A percentile compares a stretch with the other conserved stretches of the same genome.
Evolutionary conservation across 108 stramenopile species (phyloP).

Genomic region (Hondaea fermentalgiana): DNA sequence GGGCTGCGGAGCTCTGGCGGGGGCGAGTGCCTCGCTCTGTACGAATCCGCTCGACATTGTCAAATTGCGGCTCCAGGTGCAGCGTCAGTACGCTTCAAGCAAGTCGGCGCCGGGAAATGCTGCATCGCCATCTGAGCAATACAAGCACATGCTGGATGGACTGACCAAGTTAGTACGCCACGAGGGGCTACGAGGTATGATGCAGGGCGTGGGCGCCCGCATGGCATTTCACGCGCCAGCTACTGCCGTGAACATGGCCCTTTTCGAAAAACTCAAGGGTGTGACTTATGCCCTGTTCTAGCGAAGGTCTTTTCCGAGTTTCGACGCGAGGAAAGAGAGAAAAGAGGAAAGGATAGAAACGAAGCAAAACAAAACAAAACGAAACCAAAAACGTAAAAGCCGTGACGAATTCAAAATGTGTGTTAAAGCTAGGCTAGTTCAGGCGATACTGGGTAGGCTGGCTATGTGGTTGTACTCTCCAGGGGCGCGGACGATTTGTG

Average conservation of each 20-base stretch:
- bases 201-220: conserved; percentile 85
- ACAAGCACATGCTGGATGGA: conserved; percentile 63
- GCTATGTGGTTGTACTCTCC: too few relatives aligned
- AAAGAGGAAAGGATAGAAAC: neutral
- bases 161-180: conserved; percentile 43
- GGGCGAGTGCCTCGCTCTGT: conserved; percentile 77
- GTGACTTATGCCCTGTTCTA: neutral
- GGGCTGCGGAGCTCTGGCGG: conserved; percentile 68
- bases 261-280: conserved; percentile 62
- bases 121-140: neutral
- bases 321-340: neutral
- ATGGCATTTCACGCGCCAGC: conserved; percentile 81
- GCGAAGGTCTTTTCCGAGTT: neutral
- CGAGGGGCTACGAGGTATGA: conserved; percentile 70
- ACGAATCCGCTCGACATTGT: conserved; percentile 94
- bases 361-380: neutral
- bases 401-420: neutral
- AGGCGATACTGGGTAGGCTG: too few relatives aligned
- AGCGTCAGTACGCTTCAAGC: conserved; percentile 30
- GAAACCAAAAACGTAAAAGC: neutral
- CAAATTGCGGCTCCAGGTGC: conserved; percentile 84
- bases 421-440: neutral
- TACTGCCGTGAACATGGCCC: conserved; percentile 85
- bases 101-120: neutral
- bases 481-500: too few relatives aligned